These are phyloP conservation scores for Gonapodya prolifera DNA, from an alignment of 192 early-diverging fungal species.

Conservation along the genomic window DNA sequence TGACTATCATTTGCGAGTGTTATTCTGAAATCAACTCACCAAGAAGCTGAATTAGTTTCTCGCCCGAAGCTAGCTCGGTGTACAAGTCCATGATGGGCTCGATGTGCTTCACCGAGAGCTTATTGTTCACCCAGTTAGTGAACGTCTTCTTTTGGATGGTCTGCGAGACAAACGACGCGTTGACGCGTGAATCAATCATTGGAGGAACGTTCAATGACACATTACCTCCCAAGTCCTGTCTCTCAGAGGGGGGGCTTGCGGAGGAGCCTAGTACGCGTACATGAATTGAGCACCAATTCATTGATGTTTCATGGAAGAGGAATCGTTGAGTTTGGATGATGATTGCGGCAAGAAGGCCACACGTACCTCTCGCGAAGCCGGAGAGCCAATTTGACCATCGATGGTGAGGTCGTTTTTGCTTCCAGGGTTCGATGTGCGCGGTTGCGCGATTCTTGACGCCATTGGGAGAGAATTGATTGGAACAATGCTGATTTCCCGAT, in stretches of 20 bases:
- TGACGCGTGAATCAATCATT: neutral
- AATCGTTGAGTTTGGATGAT: no score
- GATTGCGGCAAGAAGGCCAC: neutral
- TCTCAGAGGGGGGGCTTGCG: neutral
- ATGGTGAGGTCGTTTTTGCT: neutral
- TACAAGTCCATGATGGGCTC: constrained; percentile 31
- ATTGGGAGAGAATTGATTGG: neutral
- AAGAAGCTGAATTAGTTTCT: constrained; percentile 53
- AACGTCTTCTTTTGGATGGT: constrained; percentile 79
- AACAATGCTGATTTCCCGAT: no score
- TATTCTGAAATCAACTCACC: constrained; percentile 13
- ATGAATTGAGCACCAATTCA: no score
- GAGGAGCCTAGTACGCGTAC: neutral
- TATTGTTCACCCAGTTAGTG: constrained; percentile 66
- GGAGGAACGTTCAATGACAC: neutral
- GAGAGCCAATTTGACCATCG: neutral
- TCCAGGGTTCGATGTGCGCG: neutral
- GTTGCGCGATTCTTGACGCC: neutral
- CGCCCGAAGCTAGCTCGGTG: constrained; percentile 50
- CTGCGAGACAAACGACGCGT: constrained; percentile 33
- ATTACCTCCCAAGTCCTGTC: neutral
- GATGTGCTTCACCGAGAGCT: constrained; percentile 40
- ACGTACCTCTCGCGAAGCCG: neutral
- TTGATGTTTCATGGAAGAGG: no score
- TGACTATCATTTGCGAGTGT: constrained; percentile 1